Conservation (phyloP, 345 rosid genomes). For the Cardamine resedifolia region DNA sequence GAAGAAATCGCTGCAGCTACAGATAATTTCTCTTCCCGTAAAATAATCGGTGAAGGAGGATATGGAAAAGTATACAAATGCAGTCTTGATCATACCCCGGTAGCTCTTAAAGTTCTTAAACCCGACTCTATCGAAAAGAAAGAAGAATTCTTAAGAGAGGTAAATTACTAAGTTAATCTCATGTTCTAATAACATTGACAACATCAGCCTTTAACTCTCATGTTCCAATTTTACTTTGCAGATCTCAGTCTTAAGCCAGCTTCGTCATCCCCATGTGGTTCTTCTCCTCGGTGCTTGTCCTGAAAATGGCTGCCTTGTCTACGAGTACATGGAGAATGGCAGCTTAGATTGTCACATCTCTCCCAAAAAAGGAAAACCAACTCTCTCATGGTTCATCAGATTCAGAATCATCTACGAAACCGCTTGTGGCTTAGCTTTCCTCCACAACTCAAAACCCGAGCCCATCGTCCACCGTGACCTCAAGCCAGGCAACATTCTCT, state of each 20-base stretch:
- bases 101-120: slow-evolving; percentile 74
- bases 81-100: slow-evolving; percentile 76
- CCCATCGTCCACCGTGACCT: slow-evolving; percentile 85
- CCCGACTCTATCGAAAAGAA: slow-evolving; percentile 56
- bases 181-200: background rate
- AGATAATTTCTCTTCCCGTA: slow-evolving; percentile 54
- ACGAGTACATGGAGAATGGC: slow-evolving; percentile 87
- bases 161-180: slow-evolving; percentile 21
- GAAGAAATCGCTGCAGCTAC: slow-evolving; percentile 70
- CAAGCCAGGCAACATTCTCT: slow-evolving; percentile 77
- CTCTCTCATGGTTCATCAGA: slow-evolving; percentile 82
- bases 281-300: slow-evolving; percentile 93
- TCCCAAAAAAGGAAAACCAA: slow-evolving; percentile 53
- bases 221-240: slow-evolving; percentile 38
- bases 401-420: slow-evolving; percentile 74
- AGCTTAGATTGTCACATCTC: slow-evolving; percentile 65
- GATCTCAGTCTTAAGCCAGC: slow-evolving; percentile 86
- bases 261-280: slow-evolving; percentile 74
- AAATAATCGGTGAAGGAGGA: slow-evolving; percentile 82
- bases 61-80: slow-evolving; percentile 90
- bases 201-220: background rate
- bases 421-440: slow-evolving; percentile 81
- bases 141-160: slow-evolving; percentile 87
- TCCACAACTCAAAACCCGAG: slow-evolving; percentile 90
- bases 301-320: slow-evolving; percentile 70